Base-by-base conservation (phyloP, 208 protist species). In the Angomonas deanei region DNA sequence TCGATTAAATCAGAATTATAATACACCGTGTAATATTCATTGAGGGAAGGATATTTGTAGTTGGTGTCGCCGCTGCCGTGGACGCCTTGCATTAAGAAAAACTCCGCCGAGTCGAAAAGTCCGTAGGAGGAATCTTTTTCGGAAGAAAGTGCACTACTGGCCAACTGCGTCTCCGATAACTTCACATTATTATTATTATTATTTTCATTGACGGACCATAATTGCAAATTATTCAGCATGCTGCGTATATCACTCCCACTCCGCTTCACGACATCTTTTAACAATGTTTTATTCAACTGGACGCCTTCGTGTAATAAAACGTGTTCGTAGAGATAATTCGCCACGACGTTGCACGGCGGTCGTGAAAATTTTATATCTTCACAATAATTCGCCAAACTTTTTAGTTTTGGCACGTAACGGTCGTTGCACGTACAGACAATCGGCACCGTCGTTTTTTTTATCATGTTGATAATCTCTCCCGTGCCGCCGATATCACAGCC, bases 361-460 rank as follows among this genome's bases (percentile, higher is more conserved):
- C 88, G 76, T 28, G 71, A 71, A 56, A 99, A 98, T 49, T 82
- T 86, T 23, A 99, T 64, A 68, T 99, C 96, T 54, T 98, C 75
- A 50, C 96, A 97, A 74, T 99, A 78, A 61, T 98, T 98, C 26
- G 92, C 50, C 1, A 99, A 77, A 17, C 94, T 87, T 6, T 85
- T 80, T 30, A 99, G 68, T 67, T 99, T 99, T 8, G 60, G 70
- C 50, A 88, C 80, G 52, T 74, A 89, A n/a, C 94, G 82, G 74
- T 99, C 98, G 74, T 99, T 99, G 73, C 97, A 99, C 33, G 99
- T 98, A 84, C 98, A 99, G 30, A 99, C 86, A 67, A 99, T 98
- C 21, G 98, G 98, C 19, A 99, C 66, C 6, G 91, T 96, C 1
- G 64, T 72, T 15, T 23, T 71, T 57, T 98, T 97, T 47, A 99